Conservation (phyloP, 768 basidiomycete species). For the Cystobasidiopsis lactophilus region DNA sequence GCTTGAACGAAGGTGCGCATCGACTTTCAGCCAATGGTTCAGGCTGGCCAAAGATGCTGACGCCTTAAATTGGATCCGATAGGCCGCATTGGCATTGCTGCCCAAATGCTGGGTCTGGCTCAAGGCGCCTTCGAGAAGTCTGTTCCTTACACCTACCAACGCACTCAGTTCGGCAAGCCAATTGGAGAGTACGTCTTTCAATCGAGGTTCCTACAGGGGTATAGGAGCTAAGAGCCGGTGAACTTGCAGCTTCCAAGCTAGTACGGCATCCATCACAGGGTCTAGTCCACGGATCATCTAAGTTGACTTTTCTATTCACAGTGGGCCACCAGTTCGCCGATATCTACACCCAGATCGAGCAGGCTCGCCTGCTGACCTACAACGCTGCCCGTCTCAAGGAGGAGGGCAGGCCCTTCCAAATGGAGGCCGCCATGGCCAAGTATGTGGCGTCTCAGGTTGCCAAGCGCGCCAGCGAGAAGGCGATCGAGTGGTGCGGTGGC, state of each 20-base stretch:
- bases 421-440: constrained; percentile 97
- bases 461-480: constrained; percentile 60
- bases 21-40: not conserved
- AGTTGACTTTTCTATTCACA: constrained; percentile 44
- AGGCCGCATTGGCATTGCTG: constrained; percentile 90
- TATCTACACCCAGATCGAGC: constrained; percentile 30
- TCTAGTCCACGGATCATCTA: no score
- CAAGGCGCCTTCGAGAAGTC: constrained; percentile 91
- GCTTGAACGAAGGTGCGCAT: constrained; percentile 60
- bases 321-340: not conserved
- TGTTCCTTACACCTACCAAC: constrained; percentile 84
- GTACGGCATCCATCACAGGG: constrained; percentile 83
- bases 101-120: constrained; percentile 94
- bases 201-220: not conserved
- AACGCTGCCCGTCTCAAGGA: constrained; percentile 91
- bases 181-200: constrained; percentile 53
- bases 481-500: constrained; percentile 93
- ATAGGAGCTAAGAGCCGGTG: not conserved
- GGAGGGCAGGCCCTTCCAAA: constrained; percentile 60
- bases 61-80: not conserved
- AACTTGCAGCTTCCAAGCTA: constrained; percentile 91
- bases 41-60: no score
- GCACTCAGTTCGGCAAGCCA: constrained; percentile 80
- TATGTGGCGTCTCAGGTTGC: constrained; percentile 76
- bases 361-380: constrained; percentile 75